Evolutionary conservation across 345 rosid genomes (phyloP).

Genomic region (Fremontodendron californicum): DNA sequence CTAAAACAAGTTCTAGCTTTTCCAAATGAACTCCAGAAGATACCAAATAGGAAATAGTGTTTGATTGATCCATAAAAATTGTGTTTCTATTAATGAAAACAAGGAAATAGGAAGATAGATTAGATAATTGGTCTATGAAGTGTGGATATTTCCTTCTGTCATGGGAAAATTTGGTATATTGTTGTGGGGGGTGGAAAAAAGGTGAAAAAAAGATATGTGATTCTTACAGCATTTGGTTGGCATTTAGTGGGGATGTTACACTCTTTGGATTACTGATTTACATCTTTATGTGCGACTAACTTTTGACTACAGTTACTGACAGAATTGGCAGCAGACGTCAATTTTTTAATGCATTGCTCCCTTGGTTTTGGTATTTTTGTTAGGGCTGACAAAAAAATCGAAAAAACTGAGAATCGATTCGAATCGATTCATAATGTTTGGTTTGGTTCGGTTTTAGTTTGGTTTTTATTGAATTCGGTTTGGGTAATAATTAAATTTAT

Average conservation of each 20-base stretch:
- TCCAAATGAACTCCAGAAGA: conserved; percentile 16
- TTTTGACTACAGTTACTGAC: conserved; percentile 11
- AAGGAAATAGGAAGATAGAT: background rate
- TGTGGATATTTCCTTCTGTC: too few species aligned
- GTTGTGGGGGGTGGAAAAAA: conserved; percentile 26
- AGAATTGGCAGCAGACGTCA: conserved; percentile 7
- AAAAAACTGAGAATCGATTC: too few species aligned
- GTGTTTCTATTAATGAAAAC: conserved; percentile 19
- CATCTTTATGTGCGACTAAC: conserved; percentile 17
- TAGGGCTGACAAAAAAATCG: too few species aligned
- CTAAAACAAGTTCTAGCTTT: conserved; percentile 22
- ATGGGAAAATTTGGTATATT: conserved; percentile 26
- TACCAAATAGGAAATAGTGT: conserved; percentile 25
- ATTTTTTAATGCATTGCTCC: background rate
- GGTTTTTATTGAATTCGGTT: too few species aligned
- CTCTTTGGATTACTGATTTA: conserved; percentile 21
- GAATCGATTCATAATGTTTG: too few species aligned
- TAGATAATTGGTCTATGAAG: too few species aligned
- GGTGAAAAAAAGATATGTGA: conserved; percentile 10
- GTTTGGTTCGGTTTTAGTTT: too few species aligned
- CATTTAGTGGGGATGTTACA: conserved; percentile 14
- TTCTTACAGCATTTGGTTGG: conserved; percentile 29
- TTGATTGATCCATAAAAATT: conserved; percentile 20
- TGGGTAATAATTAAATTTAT: too few species aligned
- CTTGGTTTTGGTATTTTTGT: too few species aligned